Conservation (phyloP, 2,329 filamentous ascomycete genomes). For the Xylaria digitata region DNA sequence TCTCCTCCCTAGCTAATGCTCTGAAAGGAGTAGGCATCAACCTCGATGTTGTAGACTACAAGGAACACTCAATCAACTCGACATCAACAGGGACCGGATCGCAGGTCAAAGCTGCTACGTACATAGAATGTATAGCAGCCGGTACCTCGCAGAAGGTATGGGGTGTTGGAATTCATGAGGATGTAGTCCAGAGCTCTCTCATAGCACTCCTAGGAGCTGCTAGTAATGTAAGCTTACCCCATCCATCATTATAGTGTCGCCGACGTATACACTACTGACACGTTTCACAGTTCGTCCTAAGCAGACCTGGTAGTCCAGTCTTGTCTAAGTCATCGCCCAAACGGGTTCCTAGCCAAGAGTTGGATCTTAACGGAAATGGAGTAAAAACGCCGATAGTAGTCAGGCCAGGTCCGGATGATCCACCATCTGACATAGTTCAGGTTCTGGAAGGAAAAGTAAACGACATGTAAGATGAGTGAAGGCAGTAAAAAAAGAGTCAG, state of each 20-base stretch:
- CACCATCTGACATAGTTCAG: constrained; percentile 49
- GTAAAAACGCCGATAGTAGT: constrained; percentile 37
- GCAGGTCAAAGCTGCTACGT: constrained; percentile 92
- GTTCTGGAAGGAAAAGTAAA: constrained; percentile 56
- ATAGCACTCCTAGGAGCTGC: constrained; percentile 87
- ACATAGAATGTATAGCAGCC: constrained; percentile 85
- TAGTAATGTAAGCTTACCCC: constrained; percentile 74
- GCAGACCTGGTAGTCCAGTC: constrained; percentile 75
- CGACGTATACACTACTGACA: constrained; percentile 6
- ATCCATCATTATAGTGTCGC: background rate
- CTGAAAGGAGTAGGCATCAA: constrained; percentile 83
- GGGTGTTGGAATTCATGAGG: constrained; percentile 92
- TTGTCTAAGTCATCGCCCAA: constrained; percentile 69
- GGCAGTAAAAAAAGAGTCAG: constrained; percentile 1
- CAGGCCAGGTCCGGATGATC: constrained; percentile 44
- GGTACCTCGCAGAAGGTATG: constrained; percentile 79
- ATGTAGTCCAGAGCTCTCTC: constrained; percentile 89
- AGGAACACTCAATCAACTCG: constrained; percentile 83
- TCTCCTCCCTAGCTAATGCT: constrained; percentile 87
- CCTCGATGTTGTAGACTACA: constrained; percentile 93
- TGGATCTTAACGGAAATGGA: constrained; percentile 51
- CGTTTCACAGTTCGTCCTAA: constrained; percentile 73
- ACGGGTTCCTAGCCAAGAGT: constrained; percentile 57
- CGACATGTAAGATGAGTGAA: constrained; percentile 43
- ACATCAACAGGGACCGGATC: constrained; percentile 69